Evolutionary conservation across 306 rosid species (phyloP).

Genomic region (Alnus rubra): DNA sequence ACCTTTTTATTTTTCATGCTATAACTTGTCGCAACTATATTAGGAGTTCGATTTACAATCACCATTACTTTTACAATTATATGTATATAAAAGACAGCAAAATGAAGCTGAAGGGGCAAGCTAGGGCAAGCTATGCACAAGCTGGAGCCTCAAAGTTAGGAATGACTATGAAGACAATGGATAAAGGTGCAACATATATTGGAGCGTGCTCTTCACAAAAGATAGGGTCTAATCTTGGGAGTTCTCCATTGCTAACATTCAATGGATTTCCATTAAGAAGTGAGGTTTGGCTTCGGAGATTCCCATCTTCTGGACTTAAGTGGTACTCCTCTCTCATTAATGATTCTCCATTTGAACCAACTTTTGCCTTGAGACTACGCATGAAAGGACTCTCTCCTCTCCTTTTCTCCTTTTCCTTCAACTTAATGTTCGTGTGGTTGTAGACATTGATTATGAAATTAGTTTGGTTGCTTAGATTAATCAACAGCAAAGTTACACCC

Average conservation of each 20-base stretch:
- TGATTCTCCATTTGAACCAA: slow-evolving; percentile 17
- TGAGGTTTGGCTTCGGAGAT: slow-evolving; percentile 64
- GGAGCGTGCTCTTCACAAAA: slow-evolving; percentile 37
- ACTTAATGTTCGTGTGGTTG: slow-evolving; percentile 15
- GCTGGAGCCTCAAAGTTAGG: slow-evolving; percentile 52
- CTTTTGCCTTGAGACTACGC: too few species aligned
- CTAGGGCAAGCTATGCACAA: slow-evolving; percentile 17
- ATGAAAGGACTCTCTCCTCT: too few species aligned
- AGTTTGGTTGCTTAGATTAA: slow-evolving; percentile 78
- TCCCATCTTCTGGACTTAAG: slow-evolving; percentile 56
- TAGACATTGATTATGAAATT: slow-evolving; percentile 43
- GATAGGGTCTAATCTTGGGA: slow-evolving; percentile 63
- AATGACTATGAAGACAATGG: slow-evolving; percentile 46
- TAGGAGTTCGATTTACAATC: too few species aligned
- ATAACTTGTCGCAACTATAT: too few species aligned
- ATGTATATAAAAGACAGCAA: too few species aligned
- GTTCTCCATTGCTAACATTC: slow-evolving; percentile 57
- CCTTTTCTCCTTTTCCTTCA: too few species aligned
- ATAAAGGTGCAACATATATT: slow-evolving; percentile 40
- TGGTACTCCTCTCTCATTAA: slow-evolving; percentile 74
- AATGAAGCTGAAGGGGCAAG: too few species aligned
- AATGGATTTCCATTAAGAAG: slow-evolving; percentile 67
- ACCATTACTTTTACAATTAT: too few species aligned
- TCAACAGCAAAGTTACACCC: slow-evolving; percentile 71
- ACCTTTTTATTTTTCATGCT: too few species aligned